Evolutionary conservation across 352 stramenopile species (phyloP).

Genomic region (Chrysophaeum taylorii): DNA sequence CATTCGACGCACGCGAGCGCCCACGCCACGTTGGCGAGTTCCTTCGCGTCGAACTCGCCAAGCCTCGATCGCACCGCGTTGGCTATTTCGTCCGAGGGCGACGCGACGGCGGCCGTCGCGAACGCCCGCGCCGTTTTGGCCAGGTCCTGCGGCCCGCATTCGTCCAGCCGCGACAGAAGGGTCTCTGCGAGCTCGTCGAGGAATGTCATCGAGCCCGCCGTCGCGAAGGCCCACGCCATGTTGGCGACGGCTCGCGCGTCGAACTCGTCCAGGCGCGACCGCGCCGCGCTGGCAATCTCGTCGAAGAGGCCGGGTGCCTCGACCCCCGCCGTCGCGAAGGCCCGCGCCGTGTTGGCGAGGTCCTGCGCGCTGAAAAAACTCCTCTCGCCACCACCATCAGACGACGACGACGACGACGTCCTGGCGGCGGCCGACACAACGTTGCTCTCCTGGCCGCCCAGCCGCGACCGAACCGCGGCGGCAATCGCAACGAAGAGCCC

Average conservation of each 20-base stretch:
- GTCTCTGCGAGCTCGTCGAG: no score
- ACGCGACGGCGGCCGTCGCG: conserved; percentile 19
- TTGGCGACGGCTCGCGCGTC: no score
- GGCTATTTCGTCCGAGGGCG: background rate
- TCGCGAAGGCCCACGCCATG: conserved; percentile 14
- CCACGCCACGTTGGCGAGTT: conserved; percentile 55
- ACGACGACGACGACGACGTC: no score
- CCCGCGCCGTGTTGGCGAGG: conserved; percentile 43
- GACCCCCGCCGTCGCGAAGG: conserved; percentile 41
- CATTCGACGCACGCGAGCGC: conserved; percentile 19
- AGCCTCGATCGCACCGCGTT: background rate
- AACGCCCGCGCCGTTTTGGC: conserved; percentile 46
- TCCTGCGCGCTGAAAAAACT: conserved; percentile 57
- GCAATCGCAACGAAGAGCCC: background rate
- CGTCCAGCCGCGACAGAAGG: background rate
- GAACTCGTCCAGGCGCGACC: no score
- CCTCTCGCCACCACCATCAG: no score
- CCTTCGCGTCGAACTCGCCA: no score
- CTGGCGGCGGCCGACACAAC: no score
- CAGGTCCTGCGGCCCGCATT: conserved; percentile 47
- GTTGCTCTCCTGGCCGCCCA: no score
- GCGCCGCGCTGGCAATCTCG: background rate
- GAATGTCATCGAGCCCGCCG: no score
- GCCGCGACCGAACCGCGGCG: no score
- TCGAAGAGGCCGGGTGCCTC: no score